phyloP scores from a whole-genome alignment of 371 early-diverging fungal genomes.

The Circinella minor region DNA sequence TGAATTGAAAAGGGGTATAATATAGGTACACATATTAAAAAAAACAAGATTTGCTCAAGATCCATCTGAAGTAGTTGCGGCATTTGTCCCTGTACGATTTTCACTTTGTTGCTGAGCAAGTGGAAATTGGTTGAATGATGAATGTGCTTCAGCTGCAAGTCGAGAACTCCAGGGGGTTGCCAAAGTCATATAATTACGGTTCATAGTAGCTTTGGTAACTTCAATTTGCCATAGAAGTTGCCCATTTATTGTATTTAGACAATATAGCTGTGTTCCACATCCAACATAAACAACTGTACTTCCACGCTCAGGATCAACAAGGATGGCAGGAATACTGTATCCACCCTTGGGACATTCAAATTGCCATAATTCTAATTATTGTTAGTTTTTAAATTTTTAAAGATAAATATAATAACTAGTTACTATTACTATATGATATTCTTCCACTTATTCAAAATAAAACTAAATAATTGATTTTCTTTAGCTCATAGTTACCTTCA shows the following conservation, averaged over 20 bases:
- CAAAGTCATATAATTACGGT: constrained; percentile 26
- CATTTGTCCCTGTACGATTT: neutral
- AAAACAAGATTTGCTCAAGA: too few species aligned
- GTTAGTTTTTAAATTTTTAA: neutral
- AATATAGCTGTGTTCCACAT: constrained; percentile 30
- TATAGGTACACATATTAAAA: too few species aligned
- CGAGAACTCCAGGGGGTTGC: constrained; percentile 35
- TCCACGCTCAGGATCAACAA: constrained; percentile 23
- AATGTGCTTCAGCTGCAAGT: constrained; percentile 27
- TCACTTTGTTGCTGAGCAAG: constrained; percentile 9
- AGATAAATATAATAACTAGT: too few species aligned
- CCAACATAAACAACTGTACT: constrained; percentile 25
- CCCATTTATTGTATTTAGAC: constrained; percentile 25
- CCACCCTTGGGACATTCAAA: constrained; percentile 37
- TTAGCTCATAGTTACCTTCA: too few species aligned
- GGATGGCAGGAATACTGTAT: constrained; percentile 24
- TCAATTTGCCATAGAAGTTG: constrained; percentile 23
- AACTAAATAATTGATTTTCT: too few species aligned
- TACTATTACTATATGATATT: neutral
- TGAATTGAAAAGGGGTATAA: too few species aligned
- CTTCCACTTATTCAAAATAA: neutral
- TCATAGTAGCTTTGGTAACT: constrained; percentile 19
- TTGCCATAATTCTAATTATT: constrained; percentile 20
- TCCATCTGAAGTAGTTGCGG: too few species aligned
- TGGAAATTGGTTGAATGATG: constrained; percentile 25